Base-by-base conservation (phyloP, 768 basidiomycete genomes). In the Pisolithus tinctorius region DNA sequence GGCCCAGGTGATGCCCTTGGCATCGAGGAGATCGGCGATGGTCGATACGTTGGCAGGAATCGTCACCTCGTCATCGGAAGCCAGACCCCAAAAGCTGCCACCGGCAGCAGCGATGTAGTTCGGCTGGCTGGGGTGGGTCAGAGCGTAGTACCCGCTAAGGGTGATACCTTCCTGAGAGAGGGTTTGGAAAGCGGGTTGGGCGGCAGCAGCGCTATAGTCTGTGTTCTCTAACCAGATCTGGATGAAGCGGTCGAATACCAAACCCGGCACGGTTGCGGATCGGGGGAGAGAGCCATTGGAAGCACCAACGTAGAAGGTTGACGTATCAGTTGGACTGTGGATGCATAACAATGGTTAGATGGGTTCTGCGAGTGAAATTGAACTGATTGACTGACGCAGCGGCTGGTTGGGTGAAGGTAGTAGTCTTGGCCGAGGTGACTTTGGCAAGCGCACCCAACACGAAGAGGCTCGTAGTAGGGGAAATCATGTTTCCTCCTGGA, bases 221-320 rank as follows among this genome's bases (percentile, higher is more conserved):
- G 78, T 82, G 63, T 83, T 84, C 60, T 84, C 83, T 36, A 85
- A 68, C 78, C 79, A 83, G 49, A 84, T 80, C 57, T 75, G 61
- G 53, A 75, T 71, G 66, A 81, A 72, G 6, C 77, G 68, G 54
- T 77, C 69, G 54, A 78, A 80, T 16, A 63, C 66, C 49, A 67
- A 63, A 37, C 78, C 78, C 1, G 64, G 38, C 3, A 80, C 75
- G 41, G 66, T 37, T 9, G 67, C 60, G 0, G 58, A 25, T 54
- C 73, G 72, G 29, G 68, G 54, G 40, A 80, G 67, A 11, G 76
- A 76, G 52, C 61, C 61, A 54, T 80, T 78, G 47, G 62, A 68
- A 25, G 58, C 30, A 14, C 76, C 76, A 20, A 67, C 57, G 56
- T 78, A 78, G 65, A 74, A 72, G 37, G 69, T 1, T 16, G 61